Conservation (phyloP, 805 yeast species). For the Maudiozyma saulgeensis region DNA sequence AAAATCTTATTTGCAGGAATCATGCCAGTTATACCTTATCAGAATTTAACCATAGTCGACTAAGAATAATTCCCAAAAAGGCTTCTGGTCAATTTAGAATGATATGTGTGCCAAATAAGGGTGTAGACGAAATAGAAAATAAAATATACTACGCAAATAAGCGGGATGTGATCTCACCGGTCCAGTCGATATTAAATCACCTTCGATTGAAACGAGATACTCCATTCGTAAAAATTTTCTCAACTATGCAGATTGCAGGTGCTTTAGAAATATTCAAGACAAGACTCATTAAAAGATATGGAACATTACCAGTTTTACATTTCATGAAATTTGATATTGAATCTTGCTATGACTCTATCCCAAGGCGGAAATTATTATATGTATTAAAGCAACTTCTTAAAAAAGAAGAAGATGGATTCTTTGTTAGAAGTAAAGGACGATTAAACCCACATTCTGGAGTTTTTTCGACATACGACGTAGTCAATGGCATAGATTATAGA, state of each 20-base stretch:
- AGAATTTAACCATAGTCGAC: conserved; percentile 30
- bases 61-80: conserved; percentile 52
- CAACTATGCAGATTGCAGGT: conserved; percentile 39
- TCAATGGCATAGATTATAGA: conserved; percentile 14
- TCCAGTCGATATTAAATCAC: conserved; percentile 30
- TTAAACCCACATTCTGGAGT: conserved; percentile 13
- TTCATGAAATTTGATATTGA: conserved; percentile 67
- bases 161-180: conserved; percentile 36
- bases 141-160: conserved; percentile 29
- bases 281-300: conserved; percentile 9
- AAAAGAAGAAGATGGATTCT: conserved; percentile 18
- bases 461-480: conserved; percentile 8
- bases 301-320: conserved; percentile 32
- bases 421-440: conserved; percentile 22
- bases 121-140: conserved; percentile 26
- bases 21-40: conserved; percentile 16
- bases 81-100: conserved; percentile 43
- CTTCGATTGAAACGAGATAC: conserved; percentile 24
- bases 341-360: conserved; percentile 68
- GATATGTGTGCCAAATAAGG: conserved; percentile 45
- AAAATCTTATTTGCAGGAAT: conserved; percentile 10
- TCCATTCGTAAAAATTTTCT: conserved; percentile 29
- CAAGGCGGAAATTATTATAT: conserved; percentile 35
- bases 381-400: conserved; percentile 21
- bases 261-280: conserved; percentile 33